Conservation (phyloP, 306 rosid genomes). For the Vicia faba region DNA sequence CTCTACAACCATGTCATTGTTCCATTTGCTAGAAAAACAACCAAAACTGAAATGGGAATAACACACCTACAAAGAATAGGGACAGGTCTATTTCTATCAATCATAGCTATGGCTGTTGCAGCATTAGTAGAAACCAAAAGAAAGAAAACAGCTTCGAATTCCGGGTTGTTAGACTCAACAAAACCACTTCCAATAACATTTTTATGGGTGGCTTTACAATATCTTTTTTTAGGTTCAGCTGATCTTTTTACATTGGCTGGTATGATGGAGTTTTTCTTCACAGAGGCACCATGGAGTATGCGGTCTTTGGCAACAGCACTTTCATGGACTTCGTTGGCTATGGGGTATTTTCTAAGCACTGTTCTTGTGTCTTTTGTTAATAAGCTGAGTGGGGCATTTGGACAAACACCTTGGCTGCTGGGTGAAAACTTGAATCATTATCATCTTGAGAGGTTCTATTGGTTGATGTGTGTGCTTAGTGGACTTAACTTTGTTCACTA, state of each 20-base stretch:
- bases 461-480: slow-evolving; percentile 73
- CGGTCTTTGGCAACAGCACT: slow-evolving; percentile 76
- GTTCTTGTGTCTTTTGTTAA: slow-evolving; percentile 62
- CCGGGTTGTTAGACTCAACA: slow-evolving; percentile 42
- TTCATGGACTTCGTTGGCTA: slow-evolving; percentile 76
- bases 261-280: slow-evolving; percentile 83
- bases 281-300: slow-evolving; percentile 78
- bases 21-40: slow-evolving; percentile 59
- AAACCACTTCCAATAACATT: slow-evolving; percentile 68
- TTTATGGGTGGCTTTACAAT: slow-evolving; percentile 74
- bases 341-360: slow-evolving; percentile 78
- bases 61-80: slow-evolving; percentile 71
- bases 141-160: slow-evolving; percentile 47
- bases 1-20: slow-evolving; percentile 57
- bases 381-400: slow-evolving; percentile 43
- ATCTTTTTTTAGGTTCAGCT: slow-evolving; percentile 73
- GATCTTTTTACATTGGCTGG: slow-evolving; percentile 84
- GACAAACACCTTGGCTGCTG: slow-evolving; percentile 60
- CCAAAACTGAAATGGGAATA: slow-evolving; percentile 69
- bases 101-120: slow-evolving; percentile 78
- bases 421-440: slow-evolving; percentile 65
- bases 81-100: slow-evolving; percentile 60
- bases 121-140: slow-evolving; percentile 80
- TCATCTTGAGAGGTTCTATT: slow-evolving; percentile 80
- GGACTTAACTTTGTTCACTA: slow-evolving; percentile 60